Evolutionary conservation across 2,329 filamentous ascomycete species (phyloP), one percentile per base, ranked within the genome.

Genomic region (Trichoderma endophyticum): DNA sequence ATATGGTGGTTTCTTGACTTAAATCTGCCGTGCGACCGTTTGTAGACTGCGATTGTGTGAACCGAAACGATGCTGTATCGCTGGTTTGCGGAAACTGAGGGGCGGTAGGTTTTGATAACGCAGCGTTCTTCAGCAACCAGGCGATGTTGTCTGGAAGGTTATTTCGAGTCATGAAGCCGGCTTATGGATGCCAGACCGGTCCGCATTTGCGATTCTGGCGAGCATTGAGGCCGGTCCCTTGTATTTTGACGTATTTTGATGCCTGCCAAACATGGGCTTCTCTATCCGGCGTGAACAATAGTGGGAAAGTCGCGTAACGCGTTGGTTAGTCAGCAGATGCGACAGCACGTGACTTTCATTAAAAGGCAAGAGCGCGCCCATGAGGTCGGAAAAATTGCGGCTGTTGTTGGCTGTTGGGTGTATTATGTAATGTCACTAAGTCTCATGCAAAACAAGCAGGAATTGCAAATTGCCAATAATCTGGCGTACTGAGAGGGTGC

Each of bases 141-240:
- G 85, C 82, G 76, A 90, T 81, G 79, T 90, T 86, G 77, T 87
- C 84, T 76, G 81, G 79, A 73, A 90, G 84, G 78, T 90, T 90
- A 81, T 89, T 89, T 79, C 86, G 86, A 83, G 88, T 90, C 88
- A 90, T 90, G 83, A 86, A 86, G 83, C 78, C 83, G 80, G 80
- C 76, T 73, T 69, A 48, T 43, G 66, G 67, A 61, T 75, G 72
- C 74, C 76, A 75, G 74, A 74, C 72, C 66, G 72, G 75, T 61
- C 73, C 73, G 76, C 73, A 75, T 72, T 70, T 73, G 72, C 6
- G 18, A 39, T 73, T 73, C 39, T 59, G 59, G 70, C 70, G 73
- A 75, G 77, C 78, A 79, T 79, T 72, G 72, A 69, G 63, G 12
- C 63, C 57, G 28, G 56, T 24, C 48, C 36, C 36, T 69, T 43